Evolutionary conservation across 116 monocot genomes (phyloP), one percentile per base, ranked within the genome.

Genomic region (Phalaenopsis hybrid): DNA sequence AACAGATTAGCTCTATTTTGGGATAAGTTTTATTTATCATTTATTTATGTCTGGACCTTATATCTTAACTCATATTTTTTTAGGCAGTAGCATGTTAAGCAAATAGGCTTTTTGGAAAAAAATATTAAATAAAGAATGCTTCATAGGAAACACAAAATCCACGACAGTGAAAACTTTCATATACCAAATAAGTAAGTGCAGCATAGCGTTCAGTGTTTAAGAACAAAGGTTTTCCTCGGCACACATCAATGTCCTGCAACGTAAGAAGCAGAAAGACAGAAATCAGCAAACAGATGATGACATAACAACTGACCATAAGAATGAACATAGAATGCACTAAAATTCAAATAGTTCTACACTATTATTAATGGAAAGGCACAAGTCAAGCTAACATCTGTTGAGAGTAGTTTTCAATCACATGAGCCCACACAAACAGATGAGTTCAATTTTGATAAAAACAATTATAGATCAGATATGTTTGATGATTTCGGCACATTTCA

Each of bases 181-280:
- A 84, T 61, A 92, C 96, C 91, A 96, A 82, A 86, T 92, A 86
- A 61, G 96, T 86, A 79, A 96, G 94, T n/a, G 91, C 87, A 25
- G 86, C 74, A 83, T 94, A 97, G 46, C 97, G 92, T 77, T 97
- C 93, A 78, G 90, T 88, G 20, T 86, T 91, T 50, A 97, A 83
- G 85, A 93, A 94, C 58, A 97, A 82, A 74, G 94, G 93, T 79
- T 80, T 94, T 84, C 97, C 97, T 75, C 97, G 86, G 16, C 2
- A 0, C 88, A 97, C 86, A 15, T 85, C 91, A 89, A 81, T 85
- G 83, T 97, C 97, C 97, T 97, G 84, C 79, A 89, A 37, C n/a
- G 0, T 16, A 2, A 11, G 10, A 74, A 76, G 33, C n/a, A 80
- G 28, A 21, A 75, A 9, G 78, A 20, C 49, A 67, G 3, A 58